Evolutionary conservation across 78 protist species (phyloP).

Genomic region (Chrysochromulina tobinii): DNA sequence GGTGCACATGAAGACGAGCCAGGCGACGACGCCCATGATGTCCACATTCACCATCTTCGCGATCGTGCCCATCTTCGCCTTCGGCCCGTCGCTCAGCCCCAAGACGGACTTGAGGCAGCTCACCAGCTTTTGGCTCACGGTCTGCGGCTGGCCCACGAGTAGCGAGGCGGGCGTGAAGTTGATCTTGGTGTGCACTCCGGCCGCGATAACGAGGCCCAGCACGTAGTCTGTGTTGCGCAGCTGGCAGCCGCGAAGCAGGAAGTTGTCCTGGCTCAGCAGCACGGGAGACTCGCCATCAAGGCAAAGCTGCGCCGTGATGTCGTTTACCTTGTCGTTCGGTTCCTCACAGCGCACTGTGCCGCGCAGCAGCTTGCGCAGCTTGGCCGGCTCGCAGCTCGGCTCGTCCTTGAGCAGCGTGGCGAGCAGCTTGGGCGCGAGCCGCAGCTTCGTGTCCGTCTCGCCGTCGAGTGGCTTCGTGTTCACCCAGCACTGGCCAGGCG

Average conservation of each 20-base stretch:
- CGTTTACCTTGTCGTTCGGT: background rate
- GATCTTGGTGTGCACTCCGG: conserved; percentile 68
- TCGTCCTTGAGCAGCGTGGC: background rate
- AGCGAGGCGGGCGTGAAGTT: background rate
- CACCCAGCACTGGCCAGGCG: background rate
- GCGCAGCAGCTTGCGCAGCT: background rate
- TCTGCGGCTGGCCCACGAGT: no score
- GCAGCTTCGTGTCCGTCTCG: conserved; percentile 41
- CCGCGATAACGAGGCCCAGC: conserved; percentile 52
- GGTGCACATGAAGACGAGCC: background rate
- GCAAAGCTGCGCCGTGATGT: background rate
- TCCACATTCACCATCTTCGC: background rate
- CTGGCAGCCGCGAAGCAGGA: no score
- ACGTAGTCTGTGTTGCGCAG: conserved; percentile 83
- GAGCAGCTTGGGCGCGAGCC: background rate
- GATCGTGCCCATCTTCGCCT: background rate
- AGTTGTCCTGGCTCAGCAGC: no score
- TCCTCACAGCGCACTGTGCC: background rate
- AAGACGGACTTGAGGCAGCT: no score
- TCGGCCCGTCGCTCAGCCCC: no score
- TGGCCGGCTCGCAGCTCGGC: background rate
- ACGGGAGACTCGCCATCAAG: no score
- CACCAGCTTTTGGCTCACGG: no score
- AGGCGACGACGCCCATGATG: background rate
- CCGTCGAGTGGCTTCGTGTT: conserved; percentile 51